Base-by-base conservation (phyloP, 306 rosid genomes). In the Quercus cerris region DNA sequence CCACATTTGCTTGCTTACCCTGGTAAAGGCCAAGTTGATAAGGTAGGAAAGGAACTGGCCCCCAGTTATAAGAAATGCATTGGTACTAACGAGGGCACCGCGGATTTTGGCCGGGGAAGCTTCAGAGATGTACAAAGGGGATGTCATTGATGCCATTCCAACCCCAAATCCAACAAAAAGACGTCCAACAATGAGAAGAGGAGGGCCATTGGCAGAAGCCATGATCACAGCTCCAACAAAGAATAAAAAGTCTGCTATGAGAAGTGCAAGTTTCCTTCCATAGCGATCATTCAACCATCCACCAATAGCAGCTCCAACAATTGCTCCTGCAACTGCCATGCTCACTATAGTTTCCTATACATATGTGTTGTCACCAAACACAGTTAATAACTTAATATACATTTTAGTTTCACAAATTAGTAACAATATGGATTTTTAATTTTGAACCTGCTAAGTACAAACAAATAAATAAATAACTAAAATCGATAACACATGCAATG, bases 101-200 rank as follows among this genome's bases (percentile, higher is more conserved):
- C 95, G 80, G 23, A 91, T 89, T 75, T 81, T 78, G 3, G 92
- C 73, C 0, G 92, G 95, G 4, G 95, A 91, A 79, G 91, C 90
- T 63, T 91, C 95, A 0, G 95, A 88, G 14, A 91, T 91, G 76
- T 88, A 91, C 0, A 91, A 46, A 5, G 95, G 92, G 11, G 95
- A 58, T n/a, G 95, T 91, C 92, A 91, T 87, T 5, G 91, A 91
- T 22, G 93, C 92, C 95, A 91, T 88, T 59, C 94, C 94, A 64
- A 88, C 94, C 1, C 94, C 94, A 0, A 88, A 66, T 58, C 94
- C 94, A 33, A 90, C 92, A 54, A 88, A 88, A 68, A 85, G 69
- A 27, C 94, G 81, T 4, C 94, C 92, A 0, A 85, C 33, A 3
- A 90, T 62, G 41, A 90, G 90, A 55, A 86, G 12, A 4, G 78